Base-by-base conservation (phyloP, 1,139 yeast species). In the Protomyces gravidus region DNA sequence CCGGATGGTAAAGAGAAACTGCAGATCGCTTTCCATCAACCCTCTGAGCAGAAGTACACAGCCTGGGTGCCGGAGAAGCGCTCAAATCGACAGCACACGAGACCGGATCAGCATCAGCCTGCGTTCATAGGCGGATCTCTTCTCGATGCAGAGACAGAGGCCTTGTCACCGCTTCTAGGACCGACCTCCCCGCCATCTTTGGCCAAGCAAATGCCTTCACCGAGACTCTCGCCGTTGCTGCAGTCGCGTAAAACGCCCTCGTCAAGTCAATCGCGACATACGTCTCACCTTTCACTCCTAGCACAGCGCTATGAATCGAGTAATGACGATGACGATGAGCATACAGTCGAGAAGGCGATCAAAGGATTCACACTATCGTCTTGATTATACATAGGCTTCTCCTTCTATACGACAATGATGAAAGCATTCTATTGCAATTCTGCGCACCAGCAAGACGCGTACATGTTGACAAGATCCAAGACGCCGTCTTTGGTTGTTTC, bases 381-480 rank as follows among this genome's bases (percentile, higher is more conserved):
- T 36, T 36, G n/a, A n/a, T n/a, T n/a, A n/a, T n/a, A n/a, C n/a
- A n/a, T n/a, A n/a, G n/a, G n/a, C n/a, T n/a, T n/a, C n/a, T n/a
- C n/a, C n/a, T n/a, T n/a, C n/a, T n/a, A n/a, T n/a, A n/a, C n/a
- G n/a, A n/a, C n/a, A n/a, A n/a, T n/a, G n/a, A n/a, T n/a, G n/a
- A n/a, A n/a, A n/a, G n/a, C n/a, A n/a, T n/a, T 32, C 33, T 36
- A 33, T 40, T 30, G 36, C 13, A 52, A 19, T 28, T 21, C 62
- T 2, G 64, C 64, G 23, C 86, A 82, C 95, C 95, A 86, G 1
- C 94, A 85, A 3, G 90, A 85, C 1, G 95, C 94, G 69, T 86
- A 86, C 95, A 86, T 86, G 72, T 86, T 86, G 66, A 83, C 85
- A 65, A 94, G 78, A 70, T 86, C 95, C 45, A 53, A 19, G 28